Percentiles rank a stretch among this genome's conserved stretches.
Conservation (phyloP, 2,329 filamentous ascomycete genomes). For the Dactylonectria macrodidyma region DNA sequence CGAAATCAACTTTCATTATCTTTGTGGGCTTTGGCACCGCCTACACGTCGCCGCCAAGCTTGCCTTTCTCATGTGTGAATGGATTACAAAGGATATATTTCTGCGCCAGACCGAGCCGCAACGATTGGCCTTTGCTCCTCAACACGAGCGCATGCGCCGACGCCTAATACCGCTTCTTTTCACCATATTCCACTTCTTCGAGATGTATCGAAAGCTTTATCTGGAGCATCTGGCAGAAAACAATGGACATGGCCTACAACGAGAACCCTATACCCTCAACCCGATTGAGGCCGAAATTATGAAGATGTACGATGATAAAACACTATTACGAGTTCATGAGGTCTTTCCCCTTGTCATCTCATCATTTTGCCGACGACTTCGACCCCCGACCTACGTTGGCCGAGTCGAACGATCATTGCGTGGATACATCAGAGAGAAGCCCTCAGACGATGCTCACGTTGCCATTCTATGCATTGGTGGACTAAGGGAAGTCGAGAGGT, state of each 20-base stretch:
- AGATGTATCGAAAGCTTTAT: slow-evolving; percentile 73
- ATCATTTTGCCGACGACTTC: slow-evolving; percentile 73
- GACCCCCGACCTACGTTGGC: slow-evolving; percentile 76
- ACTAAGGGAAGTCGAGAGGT: slow-evolving; percentile 72
- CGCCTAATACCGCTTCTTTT: slow-evolving; percentile 75
- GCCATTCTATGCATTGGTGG: slow-evolving; percentile 74
- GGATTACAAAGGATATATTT: slow-evolving; percentile 77
- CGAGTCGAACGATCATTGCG: slow-evolving; percentile 73
- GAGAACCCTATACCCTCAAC: slow-evolving; percentile 71
- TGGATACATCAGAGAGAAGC: slow-evolving; percentile 75
- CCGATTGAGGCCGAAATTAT: slow-evolving; percentile 75
- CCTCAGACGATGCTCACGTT: slow-evolving; percentile 73
- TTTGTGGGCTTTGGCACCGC: slow-evolving; percentile 77
- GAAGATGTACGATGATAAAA: slow-evolving; percentile 76
- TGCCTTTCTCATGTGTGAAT: slow-evolving; percentile 73
- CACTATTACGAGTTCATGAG: slow-evolving; percentile 74
- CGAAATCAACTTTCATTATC: slow-evolving; percentile 70
- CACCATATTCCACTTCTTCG: slow-evolving; percentile 78
- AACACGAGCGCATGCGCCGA: slow-evolving; percentile 75
- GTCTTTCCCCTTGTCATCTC: slow-evolving; percentile 76
- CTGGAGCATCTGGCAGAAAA: slow-evolving; percentile 69
- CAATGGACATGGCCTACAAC: slow-evolving; percentile 65
- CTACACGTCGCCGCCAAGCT: slow-evolving; percentile 76
- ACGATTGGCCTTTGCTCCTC: slow-evolving; percentile 70
- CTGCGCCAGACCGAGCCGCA: slow-evolving; percentile 69